Conservation (phyloP, 73 alveolate species). For the Breviolum minutum region DNA sequence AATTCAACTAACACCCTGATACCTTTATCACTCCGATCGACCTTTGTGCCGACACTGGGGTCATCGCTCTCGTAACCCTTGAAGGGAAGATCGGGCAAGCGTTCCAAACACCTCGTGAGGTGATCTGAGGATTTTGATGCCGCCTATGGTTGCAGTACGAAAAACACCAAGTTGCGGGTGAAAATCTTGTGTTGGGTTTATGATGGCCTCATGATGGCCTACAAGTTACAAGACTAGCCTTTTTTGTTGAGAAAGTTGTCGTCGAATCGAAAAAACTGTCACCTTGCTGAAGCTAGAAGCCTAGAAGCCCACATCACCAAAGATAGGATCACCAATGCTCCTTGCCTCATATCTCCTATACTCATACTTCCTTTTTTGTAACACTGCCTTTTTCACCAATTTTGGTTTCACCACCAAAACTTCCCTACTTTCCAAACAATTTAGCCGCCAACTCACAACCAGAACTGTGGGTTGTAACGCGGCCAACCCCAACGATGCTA, state of each 20-base stretch:
- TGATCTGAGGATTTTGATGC: not conserved
- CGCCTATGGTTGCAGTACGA: not conserved
- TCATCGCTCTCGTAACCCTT: slow-evolving; percentile 16
- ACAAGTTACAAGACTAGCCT: too few relatives aligned
- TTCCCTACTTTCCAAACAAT: too few relatives aligned
- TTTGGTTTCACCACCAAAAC: not conserved
- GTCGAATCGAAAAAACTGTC: too few relatives aligned
- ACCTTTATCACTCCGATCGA: not conserved
- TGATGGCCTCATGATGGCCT: not conserved
- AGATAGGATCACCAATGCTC: not conserved
- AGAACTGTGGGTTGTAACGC: too few relatives aligned
- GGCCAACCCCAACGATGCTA: too few relatives aligned
- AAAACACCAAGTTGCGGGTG: not conserved
- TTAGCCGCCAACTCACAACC: not conserved
- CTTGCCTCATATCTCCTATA: not conserved
- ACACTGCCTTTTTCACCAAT: too few relatives aligned
- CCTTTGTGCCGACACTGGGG: not conserved
- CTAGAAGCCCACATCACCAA: too few relatives aligned
- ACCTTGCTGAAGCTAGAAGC: too few relatives aligned
- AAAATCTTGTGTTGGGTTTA: not conserved
- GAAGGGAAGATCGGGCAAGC: slow-evolving; percentile 16
- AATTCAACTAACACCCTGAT: not conserved
- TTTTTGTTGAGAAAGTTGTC: too few relatives aligned
- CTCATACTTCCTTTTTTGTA: too few relatives aligned
- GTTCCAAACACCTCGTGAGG: slow-evolving; percentile 14